Percentiles rank a stretch among this genome's conserved stretches.
Conservation (phyloP, 192 early-diverging fungal species). For the Podila epigama region DNA sequence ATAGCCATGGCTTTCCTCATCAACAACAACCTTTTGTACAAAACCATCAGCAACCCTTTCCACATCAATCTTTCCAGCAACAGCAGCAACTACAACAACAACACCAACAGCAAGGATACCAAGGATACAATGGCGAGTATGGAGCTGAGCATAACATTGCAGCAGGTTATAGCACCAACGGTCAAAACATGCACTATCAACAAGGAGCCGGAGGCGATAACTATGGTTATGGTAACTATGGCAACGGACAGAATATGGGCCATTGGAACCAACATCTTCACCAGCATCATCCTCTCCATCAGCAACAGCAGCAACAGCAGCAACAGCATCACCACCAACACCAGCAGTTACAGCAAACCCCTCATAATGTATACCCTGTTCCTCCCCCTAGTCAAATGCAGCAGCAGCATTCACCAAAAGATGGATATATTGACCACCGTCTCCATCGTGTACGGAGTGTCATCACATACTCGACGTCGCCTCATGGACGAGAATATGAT, state of each 20-base stretch:
- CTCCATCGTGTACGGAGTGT: background rate
- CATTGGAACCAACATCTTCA: conserved; percentile 4
- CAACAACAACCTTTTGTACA: conserved; percentile 11
- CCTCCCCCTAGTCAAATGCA: too few relatives aligned
- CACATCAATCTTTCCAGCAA: background rate
- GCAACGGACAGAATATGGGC: background rate
- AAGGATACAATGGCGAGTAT: conserved; percentile 6
- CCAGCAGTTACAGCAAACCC: conserved; percentile 12
- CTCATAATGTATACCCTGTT: too few relatives aligned
- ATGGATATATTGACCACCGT: conserved; percentile 12
- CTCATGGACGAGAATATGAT: conserved; percentile 15
- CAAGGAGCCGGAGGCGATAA: conserved; percentile 2
- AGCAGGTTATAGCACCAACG: background rate
- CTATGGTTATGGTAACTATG: background rate
- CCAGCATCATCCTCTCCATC: background rate
- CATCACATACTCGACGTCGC: conserved; percentile 19
- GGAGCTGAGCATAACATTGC: background rate
- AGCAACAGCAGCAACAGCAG: conserved; percentile 14
- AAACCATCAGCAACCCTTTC: background rate
- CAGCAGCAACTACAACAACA: conserved; percentile 13
- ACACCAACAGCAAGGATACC: conserved; percentile 16
- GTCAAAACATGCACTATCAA: background rate
- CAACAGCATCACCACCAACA: conserved; percentile 28
- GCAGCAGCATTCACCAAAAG: conserved; percentile 3
- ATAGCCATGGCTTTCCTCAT: background rate